Evolutionary conservation across 495 filamentous ascomycete species (phyloP).

Genomic region (Paragyromitra xinjiangensis): DNA sequence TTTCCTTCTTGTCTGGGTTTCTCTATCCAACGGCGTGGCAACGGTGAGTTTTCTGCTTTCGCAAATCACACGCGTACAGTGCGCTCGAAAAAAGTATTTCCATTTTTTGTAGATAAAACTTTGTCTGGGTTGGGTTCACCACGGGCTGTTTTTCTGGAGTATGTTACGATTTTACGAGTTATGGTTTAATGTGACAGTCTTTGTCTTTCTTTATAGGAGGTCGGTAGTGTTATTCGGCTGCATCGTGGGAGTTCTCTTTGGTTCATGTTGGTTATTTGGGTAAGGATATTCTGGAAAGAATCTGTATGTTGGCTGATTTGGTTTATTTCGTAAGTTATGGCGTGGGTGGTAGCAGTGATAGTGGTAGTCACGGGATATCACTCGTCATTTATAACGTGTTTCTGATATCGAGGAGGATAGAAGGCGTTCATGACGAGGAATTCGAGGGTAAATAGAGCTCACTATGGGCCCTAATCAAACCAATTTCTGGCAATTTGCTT

Average conservation of each 20-base stretch:
- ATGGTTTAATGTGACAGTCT: slow-evolving; percentile 11
- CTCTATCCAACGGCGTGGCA: not conserved
- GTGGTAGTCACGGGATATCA: not conserved
- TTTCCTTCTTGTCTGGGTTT: slow-evolving; percentile 13
- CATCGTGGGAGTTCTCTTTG: not conserved
- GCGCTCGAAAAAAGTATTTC: slow-evolving; percentile 5
- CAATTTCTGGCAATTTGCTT: no score
- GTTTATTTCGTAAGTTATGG: not conserved
- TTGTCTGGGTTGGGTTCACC: slow-evolving; percentile 15
- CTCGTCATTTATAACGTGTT: not conserved
- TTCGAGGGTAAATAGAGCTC: no score
- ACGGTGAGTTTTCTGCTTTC: not conserved
- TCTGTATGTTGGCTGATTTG: not conserved
- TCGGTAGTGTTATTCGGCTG: not conserved
- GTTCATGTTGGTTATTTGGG: not conserved
- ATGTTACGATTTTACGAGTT: slow-evolving; percentile 6
- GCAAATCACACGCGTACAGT: not conserved
- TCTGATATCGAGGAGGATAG: no score
- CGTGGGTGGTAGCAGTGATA: not conserved
- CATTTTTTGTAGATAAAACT: slow-evolving; percentile 30
- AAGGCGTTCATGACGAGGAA: no score
- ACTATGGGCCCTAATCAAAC: no score
- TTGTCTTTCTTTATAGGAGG: not conserved
- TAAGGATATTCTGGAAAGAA: not conserved
- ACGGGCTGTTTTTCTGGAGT: slow-evolving; percentile 11